These are phyloP conservation scores for Phylloporus sp. DNA, from an alignment of 768 basidiomycete species.

Conservation along the genomic window DNA sequence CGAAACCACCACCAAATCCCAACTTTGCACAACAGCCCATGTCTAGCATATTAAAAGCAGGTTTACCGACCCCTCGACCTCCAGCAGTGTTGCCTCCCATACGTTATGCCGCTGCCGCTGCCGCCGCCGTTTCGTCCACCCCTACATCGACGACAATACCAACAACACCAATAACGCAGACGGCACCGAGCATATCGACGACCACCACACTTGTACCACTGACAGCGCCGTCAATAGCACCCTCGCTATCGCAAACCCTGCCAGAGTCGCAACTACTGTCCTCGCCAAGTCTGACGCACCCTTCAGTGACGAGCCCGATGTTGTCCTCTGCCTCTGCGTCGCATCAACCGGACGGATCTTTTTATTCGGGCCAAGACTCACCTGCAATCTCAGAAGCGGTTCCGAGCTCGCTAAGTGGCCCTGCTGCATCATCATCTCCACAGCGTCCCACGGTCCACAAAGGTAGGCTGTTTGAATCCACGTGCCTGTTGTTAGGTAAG, in stretches of 20 bases:
- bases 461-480: constrained; percentile 37
- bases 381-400: constrained; percentile 70
- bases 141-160: constrained; percentile 21
- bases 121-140: constrained; percentile 35
- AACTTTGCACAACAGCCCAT: constrained; percentile 81
- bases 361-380: constrained; percentile 69
- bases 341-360: constrained; percentile 63
- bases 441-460: constrained; percentile 45
- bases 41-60: constrained; percentile 71
- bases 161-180: constrained; percentile 33
- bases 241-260: constrained; percentile 31
- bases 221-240: constrained; percentile 36
- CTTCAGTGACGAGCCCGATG: constrained; percentile 78
- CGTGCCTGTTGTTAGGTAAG: constrained; percentile 20
- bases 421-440: constrained; percentile 59
- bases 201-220: constrained; percentile 38
- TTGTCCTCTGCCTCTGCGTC: constrained; percentile 65
- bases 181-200: constrained; percentile 32
- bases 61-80: constrained; percentile 55
- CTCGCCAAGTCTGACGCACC: constrained; percentile 84
- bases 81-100: constrained; percentile 69
- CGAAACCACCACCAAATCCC: constrained; percentile 73
- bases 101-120: constrained; percentile 90
- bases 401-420: constrained; percentile 40
- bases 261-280: constrained; percentile 44